Base-by-base conservation (phyloP, 2,329 filamentous ascomycete species). In the Didymosphaeria variabile region DNA sequence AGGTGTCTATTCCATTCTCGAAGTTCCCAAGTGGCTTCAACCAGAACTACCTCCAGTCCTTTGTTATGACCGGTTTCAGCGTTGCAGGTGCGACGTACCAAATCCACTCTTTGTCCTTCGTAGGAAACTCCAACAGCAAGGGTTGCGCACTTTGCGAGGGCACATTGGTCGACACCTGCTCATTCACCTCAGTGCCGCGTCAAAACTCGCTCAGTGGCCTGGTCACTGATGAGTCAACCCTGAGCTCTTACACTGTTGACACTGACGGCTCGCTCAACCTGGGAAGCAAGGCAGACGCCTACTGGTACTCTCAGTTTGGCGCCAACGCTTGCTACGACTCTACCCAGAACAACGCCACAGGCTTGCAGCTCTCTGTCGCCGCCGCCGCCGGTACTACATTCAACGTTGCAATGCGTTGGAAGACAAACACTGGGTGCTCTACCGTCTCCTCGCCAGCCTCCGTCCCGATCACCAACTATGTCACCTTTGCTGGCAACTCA, bases 291-390 rank as follows among this genome's bases (percentile, higher is more conserved):
- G 29, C 32, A 19, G 31, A 23, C 19, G 50, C 59, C 17, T 61
- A 61, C 55, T 61, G 59, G 59, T 61, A 61, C 51, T 55, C 59
- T 15, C 17, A 47, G 32, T 58, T 61, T 31, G 55, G 55, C 21
- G 29, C 36, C 44, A 55, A 51, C 47, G n/a, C 44, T 40, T 62
- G 59, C 55, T 62, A 62, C 56, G 51, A 62, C 19, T 51, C 59
- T 10, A 56, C 50, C 56, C 26, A 38, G 36, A 45, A 51, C 17
- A 62, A 62, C 26, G 59, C 59, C 10, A 62, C 59, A 3, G 59
- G 56, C 15, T 19, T 62, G 3, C 55, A 62, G 42, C 26, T 62
- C 38, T 58, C 59, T 26, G 26, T 62, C 15, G 55, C 59, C 3
- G 59, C 59, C 7, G 51, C 59, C 17, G 50, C 46, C 26, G 59